Evolutionary conservation across 495 filamentous ascomycete genomes (phyloP).

Genomic region (Podospora conica): DNA sequence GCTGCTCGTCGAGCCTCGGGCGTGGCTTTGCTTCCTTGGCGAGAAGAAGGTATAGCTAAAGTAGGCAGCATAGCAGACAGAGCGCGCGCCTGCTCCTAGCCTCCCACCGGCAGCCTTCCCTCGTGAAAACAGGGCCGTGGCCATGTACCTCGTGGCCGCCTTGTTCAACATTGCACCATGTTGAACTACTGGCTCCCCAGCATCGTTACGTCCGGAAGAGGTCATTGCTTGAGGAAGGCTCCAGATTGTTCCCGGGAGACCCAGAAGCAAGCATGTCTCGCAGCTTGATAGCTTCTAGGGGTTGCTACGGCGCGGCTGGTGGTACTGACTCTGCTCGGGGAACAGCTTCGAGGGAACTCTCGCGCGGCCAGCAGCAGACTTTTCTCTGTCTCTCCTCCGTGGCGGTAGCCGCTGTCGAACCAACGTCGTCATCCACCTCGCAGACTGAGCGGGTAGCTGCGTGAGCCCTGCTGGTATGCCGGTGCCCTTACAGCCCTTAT

Average conservation of each 20-base stretch:
- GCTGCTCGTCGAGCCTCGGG: slow-evolving; percentile 3
- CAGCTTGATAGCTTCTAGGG: neutral
- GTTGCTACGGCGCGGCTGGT: neutral
- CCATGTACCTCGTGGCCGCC: neutral
- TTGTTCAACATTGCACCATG: slow-evolving; percentile 1
- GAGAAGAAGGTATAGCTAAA: slow-evolving; percentile 1
- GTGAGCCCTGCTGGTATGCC: neutral
- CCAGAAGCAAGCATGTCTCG: neutral
- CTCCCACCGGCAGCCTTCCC: slow-evolving; percentile 10
- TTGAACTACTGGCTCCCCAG: neutral
- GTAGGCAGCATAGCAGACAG: slow-evolving; percentile 2
- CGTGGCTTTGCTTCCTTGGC: neutral
- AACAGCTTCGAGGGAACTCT: neutral
- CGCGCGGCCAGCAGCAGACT: neutral
- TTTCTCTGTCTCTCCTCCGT: neutral
- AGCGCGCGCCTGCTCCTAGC: slow-evolving; percentile 29
- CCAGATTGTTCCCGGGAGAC: neutral
- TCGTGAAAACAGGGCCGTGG: neutral
- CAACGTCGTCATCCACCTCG: neutral
- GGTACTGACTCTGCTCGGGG: neutral
- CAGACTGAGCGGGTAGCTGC: neutral
- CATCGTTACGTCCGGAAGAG: neutral
- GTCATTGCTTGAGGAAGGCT: neutral
- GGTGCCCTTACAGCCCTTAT: neutral
- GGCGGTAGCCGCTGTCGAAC: neutral